Percentiles rank a stretch among this genome's conserved stretches.
phyloP scores from a whole-genome alignment of 495 filamentous ascomycete genomes.

The Xylaria cubensis region DNA sequence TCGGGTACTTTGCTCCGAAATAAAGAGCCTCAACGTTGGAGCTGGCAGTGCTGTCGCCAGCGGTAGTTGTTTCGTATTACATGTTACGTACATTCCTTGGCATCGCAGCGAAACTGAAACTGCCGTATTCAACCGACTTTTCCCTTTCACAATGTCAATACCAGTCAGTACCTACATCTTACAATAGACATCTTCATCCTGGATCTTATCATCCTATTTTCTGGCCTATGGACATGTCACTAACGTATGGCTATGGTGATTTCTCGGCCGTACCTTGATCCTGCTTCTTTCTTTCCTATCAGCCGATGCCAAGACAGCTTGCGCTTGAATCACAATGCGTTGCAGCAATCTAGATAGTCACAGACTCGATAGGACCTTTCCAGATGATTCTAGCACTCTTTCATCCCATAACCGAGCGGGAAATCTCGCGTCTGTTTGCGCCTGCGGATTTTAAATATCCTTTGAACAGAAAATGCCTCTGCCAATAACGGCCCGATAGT shows the following conservation, averaged over 20 bases:
- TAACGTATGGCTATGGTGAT: not conserved
- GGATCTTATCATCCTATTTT: not conserved
- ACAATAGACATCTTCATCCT: not conserved
- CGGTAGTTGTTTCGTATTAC: no score
- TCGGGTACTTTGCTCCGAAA: slow-evolving; percentile 11
- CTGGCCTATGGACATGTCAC: not conserved
- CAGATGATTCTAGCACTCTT: not conserved
- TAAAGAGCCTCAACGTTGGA: slow-evolving; percentile 4
- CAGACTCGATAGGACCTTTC: not conserved
- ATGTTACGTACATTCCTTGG: not conserved
- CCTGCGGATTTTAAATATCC: not conserved
- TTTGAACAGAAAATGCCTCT: not conserved
- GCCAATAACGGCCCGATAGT: not conserved
- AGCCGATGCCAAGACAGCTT: slow-evolving; percentile 5
- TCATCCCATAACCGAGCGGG: not conserved
- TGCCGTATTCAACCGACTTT: not conserved
- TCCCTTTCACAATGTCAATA: not conserved
- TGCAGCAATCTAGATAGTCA: not conserved
- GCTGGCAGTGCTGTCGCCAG: not conserved
- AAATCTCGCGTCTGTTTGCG: not conserved
- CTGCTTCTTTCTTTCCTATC: not conserved
- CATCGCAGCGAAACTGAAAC: not conserved
- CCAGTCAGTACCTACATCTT: not conserved
- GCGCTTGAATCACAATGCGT: not conserved
- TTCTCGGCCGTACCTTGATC: not conserved